Percentiles rank a stretch among this genome's conserved stretches.
These are phyloP conservation scores for Funneliformis geosporum DNA, from an alignment of 192 early-diverging fungal genomes.

Conservation along the genomic window DNA sequence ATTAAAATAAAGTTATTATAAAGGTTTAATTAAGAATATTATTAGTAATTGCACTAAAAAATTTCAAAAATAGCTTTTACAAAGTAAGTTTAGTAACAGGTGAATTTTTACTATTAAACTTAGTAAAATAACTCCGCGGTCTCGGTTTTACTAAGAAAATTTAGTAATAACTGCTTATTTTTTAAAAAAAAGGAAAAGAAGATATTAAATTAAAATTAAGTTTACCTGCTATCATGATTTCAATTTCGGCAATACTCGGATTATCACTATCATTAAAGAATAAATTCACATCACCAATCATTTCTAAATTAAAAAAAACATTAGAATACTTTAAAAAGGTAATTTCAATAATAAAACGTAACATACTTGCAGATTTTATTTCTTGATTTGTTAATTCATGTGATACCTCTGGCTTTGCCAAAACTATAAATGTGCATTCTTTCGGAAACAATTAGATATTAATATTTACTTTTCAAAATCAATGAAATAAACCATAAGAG, in stretches of 20 bases:
- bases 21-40: too few species aligned
- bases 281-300: constrained; percentile 96
- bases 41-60: too few species aligned
- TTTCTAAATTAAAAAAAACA: constrained; percentile 46
- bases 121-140: too few species aligned
- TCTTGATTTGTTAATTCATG: constrained; percentile 30
- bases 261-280: constrained; percentile 86
- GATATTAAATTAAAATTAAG: constrained; percentile 7
- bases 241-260: constrained; percentile 76
- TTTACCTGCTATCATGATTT: constrained; percentile 93
- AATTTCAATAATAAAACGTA: neutral
- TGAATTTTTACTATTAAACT: too few species aligned
- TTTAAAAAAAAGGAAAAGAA: neutral
- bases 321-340: constrained; percentile 32
- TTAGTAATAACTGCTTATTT: neutral
- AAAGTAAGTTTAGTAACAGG: too few species aligned
- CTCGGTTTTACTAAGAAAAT: neutral
- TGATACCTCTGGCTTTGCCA: constrained; percentile 35
- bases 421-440: constrained; percentile 79
- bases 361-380: constrained; percentile 37
- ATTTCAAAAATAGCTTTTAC: too few species aligned
- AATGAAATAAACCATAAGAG: neutral
- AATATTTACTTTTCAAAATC: neutral
- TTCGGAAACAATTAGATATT: neutral
- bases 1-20: too few species aligned